Evolutionary conservation across 768 basidiomycete genomes (phyloP).

Genomic region (Mycena galopus): DNA sequence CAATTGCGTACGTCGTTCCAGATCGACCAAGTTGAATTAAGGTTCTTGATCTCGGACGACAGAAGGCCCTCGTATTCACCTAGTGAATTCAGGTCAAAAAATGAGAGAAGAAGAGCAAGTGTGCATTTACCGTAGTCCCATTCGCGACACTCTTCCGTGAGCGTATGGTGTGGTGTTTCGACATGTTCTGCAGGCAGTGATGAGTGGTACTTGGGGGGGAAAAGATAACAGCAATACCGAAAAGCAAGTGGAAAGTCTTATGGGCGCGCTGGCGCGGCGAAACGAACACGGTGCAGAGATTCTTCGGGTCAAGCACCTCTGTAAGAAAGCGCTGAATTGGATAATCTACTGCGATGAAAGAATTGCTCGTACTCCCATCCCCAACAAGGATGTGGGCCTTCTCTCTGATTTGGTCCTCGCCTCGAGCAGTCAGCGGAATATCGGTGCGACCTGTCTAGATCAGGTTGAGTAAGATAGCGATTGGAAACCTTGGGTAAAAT

Average conservation of each 20-base stretch:
- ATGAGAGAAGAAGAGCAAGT: not conserved
- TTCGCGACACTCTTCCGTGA: constrained; percentile 79
- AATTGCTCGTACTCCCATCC: constrained; percentile 71
- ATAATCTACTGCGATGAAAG: not conserved
- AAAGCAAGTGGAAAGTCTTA: constrained; percentile 87
- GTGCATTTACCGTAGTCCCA: constrained; percentile 81
- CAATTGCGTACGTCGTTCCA: constrained; percentile 83
- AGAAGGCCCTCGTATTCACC: constrained; percentile 90
- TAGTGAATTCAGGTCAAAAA: constrained; percentile 37
- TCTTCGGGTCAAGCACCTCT: constrained; percentile 85
- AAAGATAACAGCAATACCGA: constrained; percentile 45
- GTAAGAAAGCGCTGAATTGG: not conserved
- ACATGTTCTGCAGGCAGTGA: constrained; percentile 46
- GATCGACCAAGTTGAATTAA: constrained; percentile 77
- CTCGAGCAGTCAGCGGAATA: constrained; percentile 86
- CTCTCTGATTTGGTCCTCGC: constrained; percentile 76
- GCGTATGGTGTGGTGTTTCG: constrained; percentile 61
- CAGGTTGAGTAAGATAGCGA: not conserved
- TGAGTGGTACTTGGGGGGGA: not conserved
- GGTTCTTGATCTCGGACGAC: constrained; percentile 80
- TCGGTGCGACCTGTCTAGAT: constrained; percentile 87
- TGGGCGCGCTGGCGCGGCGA: constrained; percentile 92
- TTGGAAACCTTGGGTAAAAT: not conserved
- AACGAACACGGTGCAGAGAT: constrained; percentile 80
- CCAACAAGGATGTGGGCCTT: constrained; percentile 81